Base-by-base conservation (phyloP, 2,329 filamentous ascomycete genomes). In the Colletotrichum agaves region DNA sequence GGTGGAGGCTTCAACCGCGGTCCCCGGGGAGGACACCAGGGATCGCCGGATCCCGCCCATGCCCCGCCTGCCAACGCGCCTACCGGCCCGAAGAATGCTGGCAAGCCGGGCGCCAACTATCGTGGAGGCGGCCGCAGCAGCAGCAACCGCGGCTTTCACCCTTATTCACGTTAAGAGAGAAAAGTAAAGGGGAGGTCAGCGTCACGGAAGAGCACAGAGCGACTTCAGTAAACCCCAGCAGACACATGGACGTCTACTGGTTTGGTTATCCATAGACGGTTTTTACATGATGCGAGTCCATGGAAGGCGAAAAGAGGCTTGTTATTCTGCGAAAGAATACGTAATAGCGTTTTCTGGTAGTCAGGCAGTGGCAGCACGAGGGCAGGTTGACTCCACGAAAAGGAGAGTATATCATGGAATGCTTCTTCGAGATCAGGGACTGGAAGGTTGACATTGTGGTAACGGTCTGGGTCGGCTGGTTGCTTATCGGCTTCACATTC, bases 41-140 rank as follows among this genome's bases (percentile, higher is more conserved):
- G 78, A 41, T 79, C 78, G 57, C 77, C 80, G 44, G 76, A 79
- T 49, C 80, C 84, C 1, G 75, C 79, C 23, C 85, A 87, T 69
- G 80, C 80, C 21, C 80, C 81, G 23, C 86, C 87, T 2, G 82
- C 79, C 63, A 88, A 87, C 71, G 88, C 96, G 5, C 96, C 96
- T 0, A 99, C 96, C 0, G 96, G 96, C 0, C 96, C 96, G 4
- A 97, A 97, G 85, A 99, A 98, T 75, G 93, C 94, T 1, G 94
- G 94, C 27, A 92, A 91, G 76, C 93, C 94, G 1, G 94, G 94
- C 15, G 93, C 93, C 2, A 97, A 97, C 80, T 98, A 98, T 78
- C 91, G 95, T 44, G 95, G 96, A 60, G 95, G 95, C 58, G 93
- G 95, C 17, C 85, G 93, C 69, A 92, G 93, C 69, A 92, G 93